Percentiles rank a stretch among this genome's conserved stretches.
Conservation (phyloP, 2,329 filamentous ascomycete genomes). For the Cytospora mali region DNA sequence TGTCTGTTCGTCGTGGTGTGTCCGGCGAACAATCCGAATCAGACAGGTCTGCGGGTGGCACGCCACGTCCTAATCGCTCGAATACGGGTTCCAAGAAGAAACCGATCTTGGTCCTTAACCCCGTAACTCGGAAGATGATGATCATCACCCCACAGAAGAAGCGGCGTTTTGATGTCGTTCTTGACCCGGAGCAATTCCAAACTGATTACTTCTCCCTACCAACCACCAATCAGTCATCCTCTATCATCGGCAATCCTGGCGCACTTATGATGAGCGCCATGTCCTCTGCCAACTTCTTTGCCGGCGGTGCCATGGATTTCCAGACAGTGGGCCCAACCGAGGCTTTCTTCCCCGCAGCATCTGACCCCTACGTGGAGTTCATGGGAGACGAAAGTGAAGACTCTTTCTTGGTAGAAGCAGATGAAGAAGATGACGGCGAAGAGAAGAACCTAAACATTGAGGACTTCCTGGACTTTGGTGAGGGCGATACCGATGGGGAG, state of each 20-base stretch:
- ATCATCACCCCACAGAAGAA: constrained; percentile 60
- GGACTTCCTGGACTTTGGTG: constrained; percentile 72
- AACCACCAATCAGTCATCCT: constrained; percentile 46
- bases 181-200: constrained; percentile 59
- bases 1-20: constrained; percentile 9
- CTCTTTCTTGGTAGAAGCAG: constrained; percentile 39
- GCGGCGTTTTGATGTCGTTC: constrained; percentile 44
- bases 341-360: constrained; percentile 72
- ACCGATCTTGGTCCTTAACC: constrained; percentile 61
- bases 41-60: constrained; percentile 39
- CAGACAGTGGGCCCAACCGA: constrained; percentile 74
- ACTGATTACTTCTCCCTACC: constrained; percentile 45
- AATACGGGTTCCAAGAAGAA: constrained; percentile 51
- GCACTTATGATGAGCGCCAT: constrained; percentile 81
- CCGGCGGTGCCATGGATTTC: constrained; percentile 57
- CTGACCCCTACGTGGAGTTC: constrained; percentile 50
- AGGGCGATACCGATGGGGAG: constrained; percentile 62
- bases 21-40: constrained; percentile 46
- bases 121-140: constrained; percentile 62
- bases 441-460: constrained; percentile 67
- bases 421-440: constrained; percentile 60
- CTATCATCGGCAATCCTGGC: constrained; percentile 67
- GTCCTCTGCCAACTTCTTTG: constrained; percentile 58
- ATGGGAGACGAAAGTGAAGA: constrained; percentile 54
- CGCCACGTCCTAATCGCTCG: not conserved